phyloP scores from a whole-genome alignment of 495 filamentous ascomycete species.

The Tricharina praecox region DNA sequence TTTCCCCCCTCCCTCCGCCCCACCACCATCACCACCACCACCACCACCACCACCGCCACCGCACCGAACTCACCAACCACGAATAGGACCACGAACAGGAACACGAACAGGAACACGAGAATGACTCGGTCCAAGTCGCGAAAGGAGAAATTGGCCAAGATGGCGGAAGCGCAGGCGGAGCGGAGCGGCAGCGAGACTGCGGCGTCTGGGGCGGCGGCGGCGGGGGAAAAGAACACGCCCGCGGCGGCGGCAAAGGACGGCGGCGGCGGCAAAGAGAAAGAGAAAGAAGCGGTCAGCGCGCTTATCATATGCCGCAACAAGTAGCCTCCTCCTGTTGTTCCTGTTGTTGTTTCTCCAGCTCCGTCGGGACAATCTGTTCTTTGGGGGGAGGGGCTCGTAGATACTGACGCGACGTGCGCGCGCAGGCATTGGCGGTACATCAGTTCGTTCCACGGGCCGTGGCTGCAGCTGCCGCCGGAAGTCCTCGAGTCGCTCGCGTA shows the following conservation, averaged over 20 bases:
- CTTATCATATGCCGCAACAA: conserved; percentile 60
- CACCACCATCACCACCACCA: too few relatives aligned
- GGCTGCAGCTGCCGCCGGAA: conserved; percentile 72
- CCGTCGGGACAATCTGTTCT: neutral
- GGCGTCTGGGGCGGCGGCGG: too few relatives aligned
- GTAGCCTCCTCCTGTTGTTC: conserved; percentile 24
- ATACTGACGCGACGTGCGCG: too few relatives aligned
- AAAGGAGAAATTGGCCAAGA: neutral
- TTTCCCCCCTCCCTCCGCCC: too few relatives aligned
- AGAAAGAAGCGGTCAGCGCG: conserved; percentile 12
- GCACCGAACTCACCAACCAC: too few relatives aligned
- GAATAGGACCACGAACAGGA: too few relatives aligned
- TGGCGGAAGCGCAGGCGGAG: neutral
- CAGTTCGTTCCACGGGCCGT: conserved; percentile 66
- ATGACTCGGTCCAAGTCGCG: neutral
- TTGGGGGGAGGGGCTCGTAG: too few relatives aligned
- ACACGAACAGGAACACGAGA: too few relatives aligned
- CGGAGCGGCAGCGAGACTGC: neutral
- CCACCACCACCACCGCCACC: too few relatives aligned
- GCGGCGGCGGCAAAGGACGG: neutral
- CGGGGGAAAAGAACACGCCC: too few relatives aligned
- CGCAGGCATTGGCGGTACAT: conserved; percentile 67
- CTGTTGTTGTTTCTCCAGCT: neutral
- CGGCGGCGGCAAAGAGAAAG: neutral
- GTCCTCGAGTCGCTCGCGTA: conserved; percentile 61